Evolutionary conservation across 768 basidiomycete genomes (phyloP), one percentile per base, ranked within the genome.

Genomic region (Vararia minispora): DNA sequence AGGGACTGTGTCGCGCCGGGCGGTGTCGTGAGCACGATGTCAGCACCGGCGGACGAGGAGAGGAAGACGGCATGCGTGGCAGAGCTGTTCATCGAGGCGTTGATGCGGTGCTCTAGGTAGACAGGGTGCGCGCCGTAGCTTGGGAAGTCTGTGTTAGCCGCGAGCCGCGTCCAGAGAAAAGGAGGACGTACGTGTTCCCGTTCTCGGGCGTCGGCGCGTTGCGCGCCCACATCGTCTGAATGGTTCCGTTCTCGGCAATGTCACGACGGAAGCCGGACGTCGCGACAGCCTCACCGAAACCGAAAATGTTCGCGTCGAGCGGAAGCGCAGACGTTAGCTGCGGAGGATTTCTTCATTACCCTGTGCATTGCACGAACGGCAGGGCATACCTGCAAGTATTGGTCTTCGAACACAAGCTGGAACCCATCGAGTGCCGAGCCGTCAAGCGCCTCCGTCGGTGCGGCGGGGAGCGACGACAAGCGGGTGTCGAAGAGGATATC

Each of bases 31-130:
- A 85, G 66, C 28, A 84, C 57, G 43, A 79, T 71, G 50, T 86
- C 82, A 24, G 76, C 69, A 4, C 79, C 82, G 23, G 76, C 66
- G 13, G 81, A 76, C 76, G 68, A 80, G 43, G 79, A 64, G 13
- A 83, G 54, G 49, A 86, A 80, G 24, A 86, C 81, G 25, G 83
- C 83, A 57, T 84, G 84, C 0, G 80, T 71, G 33, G 66, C 60
- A 0, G 77, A 71, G 6, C 52, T 68, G 21, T 66, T 61, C 1
- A 72, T 69, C 2, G 55, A 56, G 14, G 58, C 47, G 43, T 79
- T 62, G 58, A 68, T 76, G n/a, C 78, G 72, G 52, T 83, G 79
- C 44, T 83, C 79, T 34, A 82, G 45, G 55, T 80, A 83, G 20
- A 83, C 58, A 2, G 77, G 75, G 49, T 83, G 79, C n/a, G 71